Evolutionary conservation across 768 basidiomycete genomes (phyloP).

Genomic region (Cystobasidium ongulense): DNA sequence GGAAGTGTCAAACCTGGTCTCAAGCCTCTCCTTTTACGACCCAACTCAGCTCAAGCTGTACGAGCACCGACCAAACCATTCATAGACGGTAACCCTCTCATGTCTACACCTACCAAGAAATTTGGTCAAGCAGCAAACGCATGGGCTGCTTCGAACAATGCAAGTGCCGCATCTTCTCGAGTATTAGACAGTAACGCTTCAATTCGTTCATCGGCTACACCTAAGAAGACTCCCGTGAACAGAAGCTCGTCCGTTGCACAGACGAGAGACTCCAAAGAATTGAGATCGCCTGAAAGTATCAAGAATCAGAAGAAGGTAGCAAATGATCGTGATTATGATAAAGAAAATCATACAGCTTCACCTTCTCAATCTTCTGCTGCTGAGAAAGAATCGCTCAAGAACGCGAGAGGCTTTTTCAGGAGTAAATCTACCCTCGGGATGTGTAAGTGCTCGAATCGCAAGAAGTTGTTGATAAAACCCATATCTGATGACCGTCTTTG

Average conservation of each 20-base stretch:
- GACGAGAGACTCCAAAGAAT: conserved; percentile 18
- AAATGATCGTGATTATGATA: not conserved
- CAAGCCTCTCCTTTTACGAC: conserved; percentile 3
- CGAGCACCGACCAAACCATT: not conserved
- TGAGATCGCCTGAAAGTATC: conserved; percentile 14
- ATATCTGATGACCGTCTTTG: not conserved
- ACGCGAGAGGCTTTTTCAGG: not conserved
- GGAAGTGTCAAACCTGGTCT: not conserved
- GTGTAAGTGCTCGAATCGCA: not conserved
- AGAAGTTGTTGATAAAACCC: no score
- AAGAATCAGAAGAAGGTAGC: not conserved
- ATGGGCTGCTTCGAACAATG: conserved; percentile 1
- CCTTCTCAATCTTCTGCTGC: not conserved
- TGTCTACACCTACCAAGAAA: conserved; percentile 1
- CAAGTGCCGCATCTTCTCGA: not conserved
- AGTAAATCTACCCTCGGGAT: not conserved
- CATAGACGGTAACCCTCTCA: not conserved
- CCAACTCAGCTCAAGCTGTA: not conserved
- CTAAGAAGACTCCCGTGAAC: not conserved
- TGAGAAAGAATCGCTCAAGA: not conserved
- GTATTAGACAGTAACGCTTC: not conserved
- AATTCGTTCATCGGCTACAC: not conserved
- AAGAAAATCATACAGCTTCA: not conserved
- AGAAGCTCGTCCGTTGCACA: not conserved
- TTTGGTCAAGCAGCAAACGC: not conserved